phyloP scores from a whole-genome alignment of 257 asterid species.

The Avicennia marina region DNA sequence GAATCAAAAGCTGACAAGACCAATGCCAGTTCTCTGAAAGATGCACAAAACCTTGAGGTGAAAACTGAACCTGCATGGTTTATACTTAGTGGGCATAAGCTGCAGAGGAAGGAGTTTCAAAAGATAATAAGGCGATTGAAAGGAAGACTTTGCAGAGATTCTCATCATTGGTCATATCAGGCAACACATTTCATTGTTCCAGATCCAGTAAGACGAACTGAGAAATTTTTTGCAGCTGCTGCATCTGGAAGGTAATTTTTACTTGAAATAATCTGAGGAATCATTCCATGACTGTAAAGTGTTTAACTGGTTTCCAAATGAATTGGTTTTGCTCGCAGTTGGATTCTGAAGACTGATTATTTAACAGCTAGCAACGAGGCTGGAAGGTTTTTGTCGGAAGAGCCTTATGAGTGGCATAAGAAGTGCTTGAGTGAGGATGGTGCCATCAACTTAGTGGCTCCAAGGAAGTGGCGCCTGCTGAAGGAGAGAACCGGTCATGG shows the following conservation, averaged over 20 bases:
- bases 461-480: slow-evolving; percentile 85
- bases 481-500: slow-evolving; percentile 90
- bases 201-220: slow-evolving; percentile 83
- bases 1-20: slow-evolving; percentile 16
- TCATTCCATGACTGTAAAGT: no score
- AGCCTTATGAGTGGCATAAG: slow-evolving; percentile 80
- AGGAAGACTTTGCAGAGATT: slow-evolving; percentile 80
- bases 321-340: slow-evolving; percentile 47
- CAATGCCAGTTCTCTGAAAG: slow-evolving; percentile 10
- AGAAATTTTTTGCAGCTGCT: slow-evolving; percentile 92
- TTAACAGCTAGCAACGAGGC: slow-evolving; percentile 74
- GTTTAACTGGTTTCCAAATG: slow-evolving; percentile 12
- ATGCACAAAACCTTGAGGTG: slow-evolving; percentile 1
- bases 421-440: slow-evolving; percentile 83
- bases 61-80: slow-evolving; percentile 53
- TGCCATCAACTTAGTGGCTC: slow-evolving; percentile 89
- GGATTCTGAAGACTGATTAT: slow-evolving; percentile 91
- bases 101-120: slow-evolving; percentile 86
- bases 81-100: slow-evolving; percentile 73
- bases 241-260: slow-evolving; percentile 86
- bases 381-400: slow-evolving; percentile 66
- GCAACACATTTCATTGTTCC: slow-evolving; percentile 93
- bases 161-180: slow-evolving; percentile 94
- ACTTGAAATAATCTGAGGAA: not conserved
- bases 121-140: slow-evolving; percentile 56